Evolutionary conservation across 805 yeast species (phyloP).

Genomic region (Wickerhamiella sorbophila): DNA sequence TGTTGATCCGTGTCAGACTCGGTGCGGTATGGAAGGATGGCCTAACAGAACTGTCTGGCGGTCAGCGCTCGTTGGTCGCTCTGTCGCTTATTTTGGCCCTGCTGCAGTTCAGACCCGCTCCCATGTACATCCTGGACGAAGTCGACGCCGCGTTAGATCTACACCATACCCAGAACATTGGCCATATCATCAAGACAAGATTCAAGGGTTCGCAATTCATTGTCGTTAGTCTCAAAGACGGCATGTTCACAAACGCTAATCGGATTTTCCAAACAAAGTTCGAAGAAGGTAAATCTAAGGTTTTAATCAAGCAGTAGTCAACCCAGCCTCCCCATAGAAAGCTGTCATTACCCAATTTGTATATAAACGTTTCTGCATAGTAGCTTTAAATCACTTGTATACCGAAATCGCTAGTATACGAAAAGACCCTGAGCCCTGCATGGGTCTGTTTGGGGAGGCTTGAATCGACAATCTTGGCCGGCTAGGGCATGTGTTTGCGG

Average conservation of each 20-base stretch:
- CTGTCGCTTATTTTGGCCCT: conserved; percentile 82
- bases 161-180: conserved; percentile 94
- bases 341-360: no score
- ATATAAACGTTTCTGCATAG: no score
- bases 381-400: no score
- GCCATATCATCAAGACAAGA: conserved; percentile 86
- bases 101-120: conserved; percentile 92
- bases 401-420: no score
- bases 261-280: conserved; percentile 84
- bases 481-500: no score
- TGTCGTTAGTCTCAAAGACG: conserved; percentile 92
- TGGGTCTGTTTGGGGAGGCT: no score
- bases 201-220: conserved; percentile 94
- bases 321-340: no score
- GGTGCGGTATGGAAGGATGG: conserved; percentile 95
- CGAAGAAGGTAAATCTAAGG: conserved; percentile 94
- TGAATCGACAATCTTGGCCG: no score
- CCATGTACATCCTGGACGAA: conserved; percentile 94
- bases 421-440: no score
- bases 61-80: conserved; percentile 91
- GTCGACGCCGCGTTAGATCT: conserved; percentile 97
- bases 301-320: conserved; percentile 22
- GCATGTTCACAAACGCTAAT: conserved; percentile 96
- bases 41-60: conserved; percentile 89
- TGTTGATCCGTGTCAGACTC: conserved; percentile 76